Evolutionary conservation across 2,329 filamentous ascomycete genomes (phyloP).

Genomic region (Botrytis paeoniae): DNA sequence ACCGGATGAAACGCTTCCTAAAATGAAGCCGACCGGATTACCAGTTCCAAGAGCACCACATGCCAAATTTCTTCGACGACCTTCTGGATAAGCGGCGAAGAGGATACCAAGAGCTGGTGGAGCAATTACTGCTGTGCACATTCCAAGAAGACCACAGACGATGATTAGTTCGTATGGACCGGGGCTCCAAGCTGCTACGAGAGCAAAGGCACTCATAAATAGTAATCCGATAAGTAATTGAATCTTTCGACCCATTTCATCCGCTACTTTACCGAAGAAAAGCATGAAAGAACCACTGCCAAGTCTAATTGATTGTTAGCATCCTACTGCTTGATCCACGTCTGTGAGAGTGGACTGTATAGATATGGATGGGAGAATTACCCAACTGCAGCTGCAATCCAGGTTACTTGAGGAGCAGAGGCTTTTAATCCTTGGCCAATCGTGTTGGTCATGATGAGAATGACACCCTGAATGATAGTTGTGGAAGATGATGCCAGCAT

Average conservation of each 20-base stretch:
- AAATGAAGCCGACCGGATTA: conserved; percentile 43
- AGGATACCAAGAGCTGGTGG: conserved; percentile 63
- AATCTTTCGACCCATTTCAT: conserved; percentile 61
- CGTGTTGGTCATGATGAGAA: conserved; percentile 60
- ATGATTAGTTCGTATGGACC: conserved; percentile 59
- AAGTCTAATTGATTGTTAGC: conserved; percentile 43
- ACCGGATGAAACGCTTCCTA: conserved; percentile 57
- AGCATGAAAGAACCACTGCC: conserved; percentile 63
- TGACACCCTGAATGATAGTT: conserved; percentile 56
- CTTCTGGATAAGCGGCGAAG: conserved; percentile 60
- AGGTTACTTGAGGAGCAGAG: conserved; percentile 64
- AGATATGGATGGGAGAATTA: conserved; percentile 32
- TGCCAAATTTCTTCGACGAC: conserved; percentile 57
- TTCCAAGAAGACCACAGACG: conserved; percentile 60
- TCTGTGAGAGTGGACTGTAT: background rate
- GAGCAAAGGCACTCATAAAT: conserved; percentile 54
- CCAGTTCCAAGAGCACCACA: conserved; percentile 58
- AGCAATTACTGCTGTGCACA: conserved; percentile 62
- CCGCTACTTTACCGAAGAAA: conserved; percentile 63
- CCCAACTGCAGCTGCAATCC: conserved; percentile 62
- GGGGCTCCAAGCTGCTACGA: conserved; percentile 59
- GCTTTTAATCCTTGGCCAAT: conserved; percentile 60
- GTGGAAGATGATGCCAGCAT: conserved; percentile 65
- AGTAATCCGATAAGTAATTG: conserved; percentile 60
- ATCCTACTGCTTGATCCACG: background rate